Conservation (phyloP, 1,284 basidiomycete genomes). For the Papiliotrema laurentii region DNA sequence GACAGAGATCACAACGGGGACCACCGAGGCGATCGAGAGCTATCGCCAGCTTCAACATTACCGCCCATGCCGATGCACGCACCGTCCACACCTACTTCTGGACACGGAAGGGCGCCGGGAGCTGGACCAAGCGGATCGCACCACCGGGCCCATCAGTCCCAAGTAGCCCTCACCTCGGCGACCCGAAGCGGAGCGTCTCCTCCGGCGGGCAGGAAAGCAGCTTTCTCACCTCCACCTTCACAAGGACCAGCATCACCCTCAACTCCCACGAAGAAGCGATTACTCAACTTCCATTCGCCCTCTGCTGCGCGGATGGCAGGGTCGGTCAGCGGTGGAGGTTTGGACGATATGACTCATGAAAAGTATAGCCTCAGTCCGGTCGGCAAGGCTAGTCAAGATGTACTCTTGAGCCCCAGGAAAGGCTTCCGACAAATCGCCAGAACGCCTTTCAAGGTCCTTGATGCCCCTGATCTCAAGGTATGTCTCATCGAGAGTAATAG, state of each 20-base stretch:
- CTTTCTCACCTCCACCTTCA: constrained; percentile 36
- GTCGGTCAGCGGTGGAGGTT: constrained; percentile 31
- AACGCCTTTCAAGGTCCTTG: constrained; percentile 94
- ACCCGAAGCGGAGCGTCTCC: constrained; percentile 21
- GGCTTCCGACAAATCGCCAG: constrained; percentile 80
- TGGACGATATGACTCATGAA: constrained; percentile 64
- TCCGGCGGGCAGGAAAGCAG: constrained; percentile 24
- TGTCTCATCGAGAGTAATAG: constrained; percentile 10
- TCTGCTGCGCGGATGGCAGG: constrained; percentile 29
- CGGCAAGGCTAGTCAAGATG: constrained; percentile 69
- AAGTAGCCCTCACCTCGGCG: constrained; percentile 36
- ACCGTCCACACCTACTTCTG: constrained; percentile 40
- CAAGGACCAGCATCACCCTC: constrained; percentile 35
- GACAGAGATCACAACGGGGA: constrained; percentile 21
- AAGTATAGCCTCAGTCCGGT: constrained; percentile 89
- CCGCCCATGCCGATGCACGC: constrained; percentile 43
- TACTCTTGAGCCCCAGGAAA: constrained; percentile 81
- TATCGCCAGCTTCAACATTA: constrained; percentile 40
- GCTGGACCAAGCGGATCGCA: constrained; percentile 38
- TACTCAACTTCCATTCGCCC: constrained; percentile 52
- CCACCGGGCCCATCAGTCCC: constrained; percentile 40
- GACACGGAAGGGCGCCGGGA: constrained; percentile 37
- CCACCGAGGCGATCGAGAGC: constrained; percentile 27
- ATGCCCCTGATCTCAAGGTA: constrained; percentile 85
- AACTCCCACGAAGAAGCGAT: constrained; percentile 49